These are phyloP conservation scores for Stylosanthes scabra DNA, from an alignment of 331 rosid species.

Conservation along the genomic window DNA sequence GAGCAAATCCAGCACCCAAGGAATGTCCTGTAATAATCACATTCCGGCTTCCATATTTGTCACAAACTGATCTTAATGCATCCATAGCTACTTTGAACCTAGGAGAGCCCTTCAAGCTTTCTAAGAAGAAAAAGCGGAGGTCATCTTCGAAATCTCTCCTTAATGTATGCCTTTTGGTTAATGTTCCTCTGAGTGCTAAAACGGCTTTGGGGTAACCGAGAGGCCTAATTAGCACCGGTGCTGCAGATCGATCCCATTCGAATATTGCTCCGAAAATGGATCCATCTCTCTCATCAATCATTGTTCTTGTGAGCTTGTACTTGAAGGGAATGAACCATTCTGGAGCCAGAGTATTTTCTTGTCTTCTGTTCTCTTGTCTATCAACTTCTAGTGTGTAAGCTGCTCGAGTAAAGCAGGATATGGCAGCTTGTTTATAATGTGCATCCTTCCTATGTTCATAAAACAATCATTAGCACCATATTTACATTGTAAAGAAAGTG, in stretches of 20 bases:
- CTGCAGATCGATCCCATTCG: conserved; percentile 93
- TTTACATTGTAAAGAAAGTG: too few species aligned
- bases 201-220: conserved; percentile 89
- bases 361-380: conserved; percentile 75
- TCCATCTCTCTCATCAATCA: conserved; percentile 88
- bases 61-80: conserved; percentile 64
- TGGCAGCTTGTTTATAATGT: conserved; percentile 74
- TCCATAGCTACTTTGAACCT: conserved; percentile 73
- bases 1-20: conserved; percentile 92
- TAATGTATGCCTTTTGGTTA: conserved; percentile 76
- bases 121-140: conserved; percentile 90
- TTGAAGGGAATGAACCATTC: conserved; percentile 98
- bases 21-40: conserved; percentile 93
- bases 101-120: conserved; percentile 88
- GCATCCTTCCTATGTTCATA: conserved; percentile 73
- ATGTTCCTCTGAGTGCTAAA: conserved; percentile 84
- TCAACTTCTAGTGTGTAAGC: conserved; percentile 91
- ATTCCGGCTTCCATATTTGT: conserved; percentile 70
- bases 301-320: conserved; percentile 66
- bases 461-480: conserved; percentile 15
- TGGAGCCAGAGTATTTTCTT: conserved; percentile 73
- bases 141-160: conserved; percentile 91
- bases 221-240: conserved; percentile 69
- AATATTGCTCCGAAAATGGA: conserved; percentile 92
- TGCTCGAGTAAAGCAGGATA: conserved; percentile 91